Conservation (phyloP, 2,329 filamentous ascomycete species). For the Microsporum canis region DNA sequence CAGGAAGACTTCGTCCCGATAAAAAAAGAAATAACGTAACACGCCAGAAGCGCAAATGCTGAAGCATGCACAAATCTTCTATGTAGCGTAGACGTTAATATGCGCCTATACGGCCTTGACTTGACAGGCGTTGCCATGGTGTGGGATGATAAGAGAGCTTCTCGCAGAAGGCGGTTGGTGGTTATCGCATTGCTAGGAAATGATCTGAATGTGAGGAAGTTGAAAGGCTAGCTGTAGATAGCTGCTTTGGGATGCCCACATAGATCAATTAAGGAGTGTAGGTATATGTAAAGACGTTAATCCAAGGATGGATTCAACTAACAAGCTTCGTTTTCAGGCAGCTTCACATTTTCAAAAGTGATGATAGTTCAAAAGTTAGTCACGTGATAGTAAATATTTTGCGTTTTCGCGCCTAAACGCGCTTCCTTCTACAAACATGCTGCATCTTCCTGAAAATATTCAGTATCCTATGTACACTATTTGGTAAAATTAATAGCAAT, state of each 20-base stretch:
- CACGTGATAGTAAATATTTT: no score
- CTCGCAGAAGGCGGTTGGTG: not conserved
- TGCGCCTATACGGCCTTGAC: conserved; percentile 62
- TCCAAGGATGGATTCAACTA: not conserved
- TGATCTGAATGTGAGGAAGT: not conserved
- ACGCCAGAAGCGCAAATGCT: conserved; percentile 55
- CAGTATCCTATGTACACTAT: no score
- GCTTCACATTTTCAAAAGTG: not conserved
- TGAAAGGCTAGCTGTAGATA: not conserved
- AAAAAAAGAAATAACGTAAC: conserved; percentile 60
- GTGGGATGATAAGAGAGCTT: conserved; percentile 5
- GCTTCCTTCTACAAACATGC: no score
- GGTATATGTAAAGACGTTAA: not conserved
- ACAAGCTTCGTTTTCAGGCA: not conserved
- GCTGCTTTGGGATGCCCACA: not conserved
- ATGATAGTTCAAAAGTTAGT: no score
- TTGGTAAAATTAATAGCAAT: no score
- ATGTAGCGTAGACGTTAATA: conserved; percentile 79
- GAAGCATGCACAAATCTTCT: conserved; percentile 73
- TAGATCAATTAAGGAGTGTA: not conserved
- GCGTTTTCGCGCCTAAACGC: no score
- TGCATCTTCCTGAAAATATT: no score
- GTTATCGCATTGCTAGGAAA: conserved; percentile 8
- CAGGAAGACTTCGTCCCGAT: conserved; percentile 60
- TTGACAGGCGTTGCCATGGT: conserved; percentile 27